A percentile compares a stretch with the other conserved stretches of the same genome.
Evolutionary conservation across 768 basidiomycete species (phyloP).

Genomic region (Rhodotorula kratochvilovae): DNA sequence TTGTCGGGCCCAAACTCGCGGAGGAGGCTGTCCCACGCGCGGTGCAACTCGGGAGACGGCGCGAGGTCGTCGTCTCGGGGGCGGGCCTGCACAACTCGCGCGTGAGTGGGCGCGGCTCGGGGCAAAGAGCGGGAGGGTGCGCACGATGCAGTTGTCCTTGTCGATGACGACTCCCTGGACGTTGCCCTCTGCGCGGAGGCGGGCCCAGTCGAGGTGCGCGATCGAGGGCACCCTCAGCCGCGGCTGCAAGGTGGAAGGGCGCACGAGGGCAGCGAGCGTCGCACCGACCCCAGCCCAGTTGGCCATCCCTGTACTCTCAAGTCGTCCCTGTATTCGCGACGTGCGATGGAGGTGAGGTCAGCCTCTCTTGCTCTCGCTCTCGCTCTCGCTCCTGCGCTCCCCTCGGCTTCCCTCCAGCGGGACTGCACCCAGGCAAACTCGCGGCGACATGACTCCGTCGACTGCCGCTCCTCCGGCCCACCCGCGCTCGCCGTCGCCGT

Average conservation of each 20-base stretch:
- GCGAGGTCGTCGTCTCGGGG: conserved; percentile 72
- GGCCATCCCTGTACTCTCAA: conserved; percentile 6
- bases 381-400: too few species aligned
- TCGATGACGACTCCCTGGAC: conserved; percentile 90
- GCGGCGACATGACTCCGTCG: too few species aligned
- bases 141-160: conserved; percentile 92
- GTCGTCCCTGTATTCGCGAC: too few species aligned
- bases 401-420: too few species aligned
- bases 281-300: conserved; percentile 25
- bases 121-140: not conserved
- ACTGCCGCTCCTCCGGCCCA: not conserved
- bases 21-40: conserved; percentile 70
- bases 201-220: conserved; percentile 71
- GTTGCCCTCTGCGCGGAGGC: conserved; percentile 62
- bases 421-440: too few species aligned
- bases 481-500: not conserved
- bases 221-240: conserved; percentile 49
- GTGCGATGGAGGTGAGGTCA: not conserved
- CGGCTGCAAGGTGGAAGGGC: conserved; percentile 14
- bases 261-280: conserved; percentile 13
- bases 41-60: conserved; percentile 62
- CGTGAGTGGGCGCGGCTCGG: not conserved
- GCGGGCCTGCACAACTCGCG: conserved; percentile 63
- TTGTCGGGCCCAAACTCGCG: conserved; percentile 69
- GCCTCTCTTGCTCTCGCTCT: not conserved